phyloP scores from a whole-genome alignment of 176 grass and related monocot genomes.

The Carex myosuroides region DNA sequence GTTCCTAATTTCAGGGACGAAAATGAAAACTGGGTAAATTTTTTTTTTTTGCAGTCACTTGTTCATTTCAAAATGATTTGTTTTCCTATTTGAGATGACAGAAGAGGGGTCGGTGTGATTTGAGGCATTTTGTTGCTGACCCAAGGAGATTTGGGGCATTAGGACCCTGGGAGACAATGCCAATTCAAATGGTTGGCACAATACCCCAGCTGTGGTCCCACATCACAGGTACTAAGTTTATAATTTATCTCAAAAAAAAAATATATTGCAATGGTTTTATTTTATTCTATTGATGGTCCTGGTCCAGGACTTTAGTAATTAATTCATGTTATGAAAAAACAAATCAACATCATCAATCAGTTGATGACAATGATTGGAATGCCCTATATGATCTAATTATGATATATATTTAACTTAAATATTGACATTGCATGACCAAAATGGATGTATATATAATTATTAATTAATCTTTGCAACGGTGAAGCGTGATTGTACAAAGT shows the following conservation, averaged over 20 bases:
- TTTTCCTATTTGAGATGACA: background rate
- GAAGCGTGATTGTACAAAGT: background rate
- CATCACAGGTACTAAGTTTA: background rate
- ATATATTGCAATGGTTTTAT: background rate
- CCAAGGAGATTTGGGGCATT: constrained; percentile 19
- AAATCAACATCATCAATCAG: background rate
- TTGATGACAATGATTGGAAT: background rate
- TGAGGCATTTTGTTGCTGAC: background rate
- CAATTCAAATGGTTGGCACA: constrained; percentile 9
- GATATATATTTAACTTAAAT: background rate
- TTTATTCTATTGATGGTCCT: constrained; percentile 3
- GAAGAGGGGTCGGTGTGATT: background rate
- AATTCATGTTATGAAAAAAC: background rate
- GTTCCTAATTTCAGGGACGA: background rate
- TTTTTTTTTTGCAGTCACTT: background rate
- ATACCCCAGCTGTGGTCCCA: background rate
- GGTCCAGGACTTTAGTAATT: background rate
- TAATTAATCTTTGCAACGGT: background rate
- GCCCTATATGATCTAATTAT: background rate
- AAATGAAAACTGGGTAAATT: background rate
- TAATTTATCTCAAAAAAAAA: background rate
- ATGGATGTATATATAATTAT: background rate
- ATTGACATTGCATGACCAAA: background rate
- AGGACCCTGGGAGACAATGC: background rate
- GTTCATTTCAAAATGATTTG: background rate